Percentiles rank a stretch among this genome's conserved stretches.
These are phyloP conservation scores for Podaxis carcinomalis DNA, from an alignment of 768 basidiomycete species.

Conservation along the genomic window DNA sequence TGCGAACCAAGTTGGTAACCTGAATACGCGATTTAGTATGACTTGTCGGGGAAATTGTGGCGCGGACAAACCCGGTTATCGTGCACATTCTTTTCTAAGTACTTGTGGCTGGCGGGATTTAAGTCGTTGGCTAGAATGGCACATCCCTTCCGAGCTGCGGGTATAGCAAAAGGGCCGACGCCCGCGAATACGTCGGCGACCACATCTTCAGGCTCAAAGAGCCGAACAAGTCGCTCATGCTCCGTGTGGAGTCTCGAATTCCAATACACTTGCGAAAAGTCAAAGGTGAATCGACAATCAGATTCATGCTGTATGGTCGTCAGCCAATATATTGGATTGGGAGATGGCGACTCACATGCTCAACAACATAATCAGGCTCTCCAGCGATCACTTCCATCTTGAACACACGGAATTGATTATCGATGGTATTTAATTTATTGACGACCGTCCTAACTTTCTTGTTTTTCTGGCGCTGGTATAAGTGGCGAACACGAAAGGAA, in stretches of 20 bases:
- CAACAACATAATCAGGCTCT: constrained; percentile 79
- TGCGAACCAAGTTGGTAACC: constrained; percentile 68
- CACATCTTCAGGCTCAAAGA: constrained; percentile 72
- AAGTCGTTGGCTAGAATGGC: constrained; percentile 90
- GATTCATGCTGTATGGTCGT: constrained; percentile 62
- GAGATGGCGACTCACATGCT: constrained; percentile 58
- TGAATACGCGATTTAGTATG: constrained; percentile 22
- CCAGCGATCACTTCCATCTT: constrained; percentile 97
- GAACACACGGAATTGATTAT: constrained; percentile 86
- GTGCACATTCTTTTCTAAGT: constrained; percentile 64
- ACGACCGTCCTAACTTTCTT: constrained; percentile 80
- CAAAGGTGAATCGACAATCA: constrained; percentile 85
- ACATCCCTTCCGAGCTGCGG: constrained; percentile 89
- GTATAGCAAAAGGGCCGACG: constrained; percentile 94
- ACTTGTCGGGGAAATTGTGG: background rate
- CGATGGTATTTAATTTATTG: constrained; percentile 88
- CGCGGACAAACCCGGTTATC: constrained; percentile 65
- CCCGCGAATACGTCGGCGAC: constrained; percentile 95
- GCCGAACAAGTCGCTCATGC: constrained; percentile 77
- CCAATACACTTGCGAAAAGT: constrained; percentile 97
- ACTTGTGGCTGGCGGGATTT: constrained; percentile 85
- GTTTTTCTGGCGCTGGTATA: constrained; percentile 67
- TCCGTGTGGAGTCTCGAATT: constrained; percentile 93
- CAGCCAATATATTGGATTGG: background rate
- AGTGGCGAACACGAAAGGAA: constrained; percentile 2